phyloP scores from a whole-genome alignment of 345 rosid genomes.

The Noccaea caerulescens region DNA sequence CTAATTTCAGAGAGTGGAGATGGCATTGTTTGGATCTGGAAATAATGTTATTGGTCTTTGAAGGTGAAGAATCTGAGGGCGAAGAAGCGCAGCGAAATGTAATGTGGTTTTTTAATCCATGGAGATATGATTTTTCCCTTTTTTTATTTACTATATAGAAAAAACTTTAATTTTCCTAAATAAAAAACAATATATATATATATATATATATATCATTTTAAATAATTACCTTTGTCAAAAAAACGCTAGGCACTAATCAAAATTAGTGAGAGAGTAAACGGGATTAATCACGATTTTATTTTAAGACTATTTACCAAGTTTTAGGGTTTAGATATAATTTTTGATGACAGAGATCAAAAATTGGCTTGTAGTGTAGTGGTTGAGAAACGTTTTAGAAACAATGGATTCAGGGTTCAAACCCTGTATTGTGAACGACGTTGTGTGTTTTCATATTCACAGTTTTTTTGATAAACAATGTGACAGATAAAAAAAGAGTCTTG shows the following conservation, averaged over 20 bases:
- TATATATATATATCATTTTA: not conserved
- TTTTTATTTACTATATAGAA: not conserved
- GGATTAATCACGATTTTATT: no score
- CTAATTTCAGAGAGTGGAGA: slow-evolving; percentile 45
- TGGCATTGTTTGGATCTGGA: slow-evolving; percentile 58
- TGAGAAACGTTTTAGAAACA: no score
- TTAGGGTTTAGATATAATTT: no score
- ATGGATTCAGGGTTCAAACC: no score
- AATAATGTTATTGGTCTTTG: slow-evolving; percentile 40
- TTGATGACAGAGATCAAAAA: no score
- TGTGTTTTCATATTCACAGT: no score
- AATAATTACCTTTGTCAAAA: not conserved
- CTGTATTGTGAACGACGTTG: no score
- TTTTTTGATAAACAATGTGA: not conserved
- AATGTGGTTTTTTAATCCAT: slow-evolving; percentile 42
- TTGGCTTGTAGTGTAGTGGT: no score
- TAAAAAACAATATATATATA: not conserved
- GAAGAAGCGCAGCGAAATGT: slow-evolving; percentile 37
- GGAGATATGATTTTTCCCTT: slow-evolving; percentile 31
- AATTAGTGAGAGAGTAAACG: no score
- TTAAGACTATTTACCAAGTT: no score
- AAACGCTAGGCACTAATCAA: no score
- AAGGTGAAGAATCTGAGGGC: slow-evolving; percentile 55
- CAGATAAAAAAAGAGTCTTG: slow-evolving; percentile 39
- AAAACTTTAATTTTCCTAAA: not conserved